These are phyloP conservation scores for Zygoascus ofunaensis DNA, from an alignment of 805 yeast species.

Conservation along the genomic window DNA sequence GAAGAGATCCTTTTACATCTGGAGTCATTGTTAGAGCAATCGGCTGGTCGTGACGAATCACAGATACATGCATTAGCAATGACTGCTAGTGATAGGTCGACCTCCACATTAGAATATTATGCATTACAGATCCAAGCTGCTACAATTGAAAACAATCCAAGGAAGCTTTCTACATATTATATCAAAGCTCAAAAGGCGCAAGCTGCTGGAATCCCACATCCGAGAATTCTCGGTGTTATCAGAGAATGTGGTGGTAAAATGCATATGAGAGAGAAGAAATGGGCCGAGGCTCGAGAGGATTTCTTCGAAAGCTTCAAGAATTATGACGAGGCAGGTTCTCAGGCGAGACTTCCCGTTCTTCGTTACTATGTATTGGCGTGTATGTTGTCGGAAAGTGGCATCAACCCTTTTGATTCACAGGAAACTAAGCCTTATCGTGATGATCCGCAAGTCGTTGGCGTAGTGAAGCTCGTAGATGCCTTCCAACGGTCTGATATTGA, in stretches of 20 bases:
- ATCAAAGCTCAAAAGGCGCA: constrained; percentile 39
- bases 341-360: constrained; percentile 47
- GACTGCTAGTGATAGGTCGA: constrained; percentile 8
- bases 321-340: constrained; percentile 60
- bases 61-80: too few relatives aligned
- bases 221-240: constrained; percentile 62
- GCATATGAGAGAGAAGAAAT: constrained; percentile 50
- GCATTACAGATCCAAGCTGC: constrained; percentile 56
- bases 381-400: constrained; percentile 45
- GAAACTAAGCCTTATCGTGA: constrained; percentile 50
- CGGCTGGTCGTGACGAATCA: constrained; percentile 3
- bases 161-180: constrained; percentile 41
- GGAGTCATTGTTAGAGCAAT: neutral
- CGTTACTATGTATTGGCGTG: constrained; percentile 55
- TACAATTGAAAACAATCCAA: constrained; percentile 32
- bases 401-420: constrained; percentile 64
- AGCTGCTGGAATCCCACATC: constrained; percentile 54
- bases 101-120: constrained; percentile 47
- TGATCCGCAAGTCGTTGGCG: constrained; percentile 24
- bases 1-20: constrained; percentile 3
- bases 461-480: constrained; percentile 29
- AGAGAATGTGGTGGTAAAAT: constrained; percentile 69
- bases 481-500: constrained; percentile 23
- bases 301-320: constrained; percentile 50
- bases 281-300: constrained; percentile 45